Evolutionary conservation across 352 stramenopile genomes (phyloP).

Genomic region (Globisporangium rhizosaccharum): DNA sequence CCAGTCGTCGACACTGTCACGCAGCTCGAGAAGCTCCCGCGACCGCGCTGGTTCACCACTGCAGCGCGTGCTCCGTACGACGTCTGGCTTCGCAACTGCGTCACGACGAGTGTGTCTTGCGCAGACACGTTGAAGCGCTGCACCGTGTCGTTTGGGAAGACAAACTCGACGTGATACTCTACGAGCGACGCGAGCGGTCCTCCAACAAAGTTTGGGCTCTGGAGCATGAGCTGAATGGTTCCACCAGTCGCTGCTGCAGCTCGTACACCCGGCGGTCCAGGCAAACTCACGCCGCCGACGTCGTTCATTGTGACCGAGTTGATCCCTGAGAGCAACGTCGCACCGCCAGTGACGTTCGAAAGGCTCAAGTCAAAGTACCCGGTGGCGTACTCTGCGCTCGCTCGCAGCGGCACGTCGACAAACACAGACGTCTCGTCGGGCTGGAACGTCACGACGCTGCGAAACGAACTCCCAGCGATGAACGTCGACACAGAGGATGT

Average conservation of each 20-base stretch:
- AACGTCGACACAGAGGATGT: slow-evolving; percentile 27
- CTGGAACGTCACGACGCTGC: slow-evolving; percentile 23
- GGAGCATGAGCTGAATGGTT: slow-evolving; percentile 22
- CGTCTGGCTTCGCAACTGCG: slow-evolving; percentile 19
- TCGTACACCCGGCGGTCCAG: slow-evolving; percentile 17
- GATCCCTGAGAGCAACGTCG: slow-evolving; percentile 5
- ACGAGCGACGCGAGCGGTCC: slow-evolving; percentile 5
- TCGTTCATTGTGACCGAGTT: slow-evolving; percentile 27
- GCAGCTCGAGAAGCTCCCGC: slow-evolving; percentile 18
- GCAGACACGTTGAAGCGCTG: background rate
- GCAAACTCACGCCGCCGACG: slow-evolving; percentile 34
- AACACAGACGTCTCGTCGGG: slow-evolving; percentile 11
- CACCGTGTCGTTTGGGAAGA: slow-evolving; percentile 1
- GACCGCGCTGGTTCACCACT: slow-evolving; percentile 18
- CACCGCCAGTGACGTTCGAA: slow-evolving; percentile 21
- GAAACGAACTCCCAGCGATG: slow-evolving; percentile 18
- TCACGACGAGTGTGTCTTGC: slow-evolving; percentile 2
- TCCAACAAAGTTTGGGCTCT: slow-evolving; percentile 20
- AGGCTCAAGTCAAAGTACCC: slow-evolving; percentile 25
- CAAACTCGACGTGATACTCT: slow-evolving; percentile 17
- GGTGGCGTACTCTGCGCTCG: slow-evolving; percentile 25
- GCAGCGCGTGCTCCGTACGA: slow-evolving; percentile 23
- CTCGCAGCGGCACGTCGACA: slow-evolving; percentile 19
- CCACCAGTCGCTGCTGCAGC: slow-evolving; percentile 18
- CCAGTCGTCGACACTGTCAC: slow-evolving; percentile 17